Evolutionary conservation across 352 stramenopile species (phyloP).

Genomic region (Globisporangium parvum): DNA sequence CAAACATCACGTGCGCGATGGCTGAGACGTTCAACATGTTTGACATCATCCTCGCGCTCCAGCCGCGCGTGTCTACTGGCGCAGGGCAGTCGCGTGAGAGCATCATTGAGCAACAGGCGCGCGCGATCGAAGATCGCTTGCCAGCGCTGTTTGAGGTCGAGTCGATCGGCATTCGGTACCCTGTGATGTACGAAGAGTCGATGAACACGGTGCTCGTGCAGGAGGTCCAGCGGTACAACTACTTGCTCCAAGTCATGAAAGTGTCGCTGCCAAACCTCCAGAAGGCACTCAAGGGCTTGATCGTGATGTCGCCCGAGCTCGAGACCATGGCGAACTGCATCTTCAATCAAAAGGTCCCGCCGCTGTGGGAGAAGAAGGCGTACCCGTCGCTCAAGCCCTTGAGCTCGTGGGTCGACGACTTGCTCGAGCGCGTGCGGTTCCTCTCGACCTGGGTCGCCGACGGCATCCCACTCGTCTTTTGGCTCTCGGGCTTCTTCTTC

Average conservation of each 20-base stretch:
- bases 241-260: constrained; percentile 76
- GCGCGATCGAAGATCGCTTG: constrained; percentile 75
- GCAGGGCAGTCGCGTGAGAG: constrained; percentile 81
- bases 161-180: constrained; percentile 77
- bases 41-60: constrained; percentile 83
- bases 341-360: constrained; percentile 86
- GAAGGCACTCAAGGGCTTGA: constrained; percentile 67
- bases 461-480: constrained; percentile 48
- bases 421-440: constrained; percentile 72
- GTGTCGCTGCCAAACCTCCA: constrained; percentile 80
- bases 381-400: constrained; percentile 91
- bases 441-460: constrained; percentile 36
- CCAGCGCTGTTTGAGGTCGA: constrained; percentile 82
- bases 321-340: constrained; percentile 77
- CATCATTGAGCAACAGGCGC: constrained; percentile 81
- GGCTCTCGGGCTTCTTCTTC: constrained; percentile 94
- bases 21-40: constrained; percentile 88
- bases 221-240: constrained; percentile 90
- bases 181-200: constrained; percentile 85
- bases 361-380: constrained; percentile 82
- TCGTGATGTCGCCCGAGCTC: constrained; percentile 18
- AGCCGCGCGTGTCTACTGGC: constrained; percentile 73
- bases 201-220: constrained; percentile 92
- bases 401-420: constrained; percentile 83
- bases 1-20: constrained; percentile 91